These are phyloP conservation scores for Geotrichum klebahnii DNA, from an alignment of 1,139 yeast genomes.

Conservation along the genomic window DNA sequence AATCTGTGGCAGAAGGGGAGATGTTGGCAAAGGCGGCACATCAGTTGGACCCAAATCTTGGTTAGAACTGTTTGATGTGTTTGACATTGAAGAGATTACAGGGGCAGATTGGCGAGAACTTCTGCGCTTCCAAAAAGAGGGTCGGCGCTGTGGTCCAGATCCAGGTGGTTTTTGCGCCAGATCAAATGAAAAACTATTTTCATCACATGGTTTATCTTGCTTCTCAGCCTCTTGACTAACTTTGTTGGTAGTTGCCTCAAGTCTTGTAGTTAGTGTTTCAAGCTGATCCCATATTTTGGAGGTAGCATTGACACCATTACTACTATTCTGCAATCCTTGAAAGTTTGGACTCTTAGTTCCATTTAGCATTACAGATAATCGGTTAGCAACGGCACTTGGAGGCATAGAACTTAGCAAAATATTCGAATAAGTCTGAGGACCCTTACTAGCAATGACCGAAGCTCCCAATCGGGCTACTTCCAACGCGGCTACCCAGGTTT, in stretches of 20 bases:
- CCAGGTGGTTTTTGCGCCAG: neutral
- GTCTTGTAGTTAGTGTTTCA: neutral
- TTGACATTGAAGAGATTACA: neutral
- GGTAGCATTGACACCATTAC: no score
- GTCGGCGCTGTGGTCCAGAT: constrained; percentile 13
- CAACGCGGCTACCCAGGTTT: constrained; percentile 78
- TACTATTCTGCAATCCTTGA: no score
- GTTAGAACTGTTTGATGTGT: neutral
- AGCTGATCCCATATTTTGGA: constrained; percentile 1
- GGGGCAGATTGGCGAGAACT: constrained; percentile 2
- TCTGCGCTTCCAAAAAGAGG: constrained; percentile 19
- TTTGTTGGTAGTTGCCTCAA: constrained; percentile 5
- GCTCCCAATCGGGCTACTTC: constrained; percentile 41
- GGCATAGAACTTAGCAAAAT: neutral
- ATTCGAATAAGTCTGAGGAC: constrained; percentile 5
- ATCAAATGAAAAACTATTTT: neutral
- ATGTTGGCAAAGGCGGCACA: constrained; percentile 2
- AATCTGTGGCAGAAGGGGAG: neutral
- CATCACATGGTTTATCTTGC: neutral
- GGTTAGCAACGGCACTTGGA: neutral
- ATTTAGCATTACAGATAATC: neutral
- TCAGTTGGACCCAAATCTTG: constrained; percentile 1
- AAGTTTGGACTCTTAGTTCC: neutral
- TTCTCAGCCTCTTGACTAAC: neutral
- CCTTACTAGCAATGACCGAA: constrained; percentile 1